These are phyloP conservation scores for Sugiyamaella smithiae DNA, from an alignment of 805 yeast genomes.

Conservation along the genomic window DNA sequence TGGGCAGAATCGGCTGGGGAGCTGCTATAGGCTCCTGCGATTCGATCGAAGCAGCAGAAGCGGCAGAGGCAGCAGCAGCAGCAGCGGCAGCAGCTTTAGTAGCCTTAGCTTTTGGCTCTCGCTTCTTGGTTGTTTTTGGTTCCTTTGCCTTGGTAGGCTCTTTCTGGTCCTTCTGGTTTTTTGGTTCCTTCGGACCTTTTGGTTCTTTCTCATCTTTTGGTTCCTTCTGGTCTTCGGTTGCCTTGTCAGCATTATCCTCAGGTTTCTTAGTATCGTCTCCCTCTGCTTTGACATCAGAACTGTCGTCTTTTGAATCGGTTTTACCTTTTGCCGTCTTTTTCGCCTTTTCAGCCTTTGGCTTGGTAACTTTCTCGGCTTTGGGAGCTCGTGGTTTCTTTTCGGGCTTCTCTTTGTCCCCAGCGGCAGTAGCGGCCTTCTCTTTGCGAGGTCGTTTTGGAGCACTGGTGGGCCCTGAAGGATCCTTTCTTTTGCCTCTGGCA, in stretches of 20 bases:
- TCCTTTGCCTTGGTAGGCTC: conserved; percentile 4
- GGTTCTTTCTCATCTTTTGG: conserved; percentile 12
- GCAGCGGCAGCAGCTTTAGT: not conserved
- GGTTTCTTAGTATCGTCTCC: conserved; percentile 7
- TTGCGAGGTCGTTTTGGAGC: conserved; percentile 8
- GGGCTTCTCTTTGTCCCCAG: conserved; percentile 7
- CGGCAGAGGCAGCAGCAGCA: not conserved
- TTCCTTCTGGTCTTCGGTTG: conserved; percentile 14
- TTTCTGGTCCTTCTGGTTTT: conserved; percentile 6
- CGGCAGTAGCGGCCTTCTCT: conserved; percentile 2
- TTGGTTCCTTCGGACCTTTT: not conserved
- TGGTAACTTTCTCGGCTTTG: conserved; percentile 2
- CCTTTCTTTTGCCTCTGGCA: conserved; percentile 9
- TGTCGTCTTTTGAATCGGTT: conserved; percentile 8
- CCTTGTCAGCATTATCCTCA: conserved; percentile 14
- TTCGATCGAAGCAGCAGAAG: not conserved
- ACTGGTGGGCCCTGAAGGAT: conserved; percentile 7
- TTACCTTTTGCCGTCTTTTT: conserved; percentile 3
- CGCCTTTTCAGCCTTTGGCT: conserved; percentile 2
- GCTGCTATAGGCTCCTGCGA: not conserved
- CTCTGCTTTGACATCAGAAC: conserved; percentile 6
- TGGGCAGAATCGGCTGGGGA: not conserved
- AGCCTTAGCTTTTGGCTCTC: not conserved
- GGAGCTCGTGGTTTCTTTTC: not conserved
- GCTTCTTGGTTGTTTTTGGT: not conserved